These are phyloP conservation scores for Leccinum broughii DNA, from an alignment of 768 basidiomycete species.

Conservation along the genomic window DNA sequence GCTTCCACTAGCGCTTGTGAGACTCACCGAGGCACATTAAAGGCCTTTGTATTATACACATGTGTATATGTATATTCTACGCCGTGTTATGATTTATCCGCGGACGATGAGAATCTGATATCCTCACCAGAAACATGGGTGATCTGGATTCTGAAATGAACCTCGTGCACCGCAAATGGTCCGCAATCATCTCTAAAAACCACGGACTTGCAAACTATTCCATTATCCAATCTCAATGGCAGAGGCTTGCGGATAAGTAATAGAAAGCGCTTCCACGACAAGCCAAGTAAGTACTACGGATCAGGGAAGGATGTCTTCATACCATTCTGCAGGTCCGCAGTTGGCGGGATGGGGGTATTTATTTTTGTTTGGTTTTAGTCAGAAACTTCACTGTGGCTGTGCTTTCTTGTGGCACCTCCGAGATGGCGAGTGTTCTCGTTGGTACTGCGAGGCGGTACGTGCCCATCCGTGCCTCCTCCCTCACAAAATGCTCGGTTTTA, in stretches of 20 bases:
- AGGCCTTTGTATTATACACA: neutral
- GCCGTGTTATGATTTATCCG: neutral
- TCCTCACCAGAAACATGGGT: neutral
- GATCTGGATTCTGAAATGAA: neutral
- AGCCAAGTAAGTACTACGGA: neutral
- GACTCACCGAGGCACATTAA: neutral
- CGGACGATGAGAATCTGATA: neutral
- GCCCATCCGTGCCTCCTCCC: constrained; percentile 1
- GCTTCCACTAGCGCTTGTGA: neutral
- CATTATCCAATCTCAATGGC: neutral
- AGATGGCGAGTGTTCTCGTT: constrained; percentile 20
- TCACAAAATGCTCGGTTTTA: constrained; percentile 8
- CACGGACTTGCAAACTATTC: neutral
- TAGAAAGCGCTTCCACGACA: neutral
- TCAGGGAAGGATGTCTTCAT: neutral
- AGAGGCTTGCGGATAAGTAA: neutral
- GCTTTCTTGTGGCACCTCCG: neutral
- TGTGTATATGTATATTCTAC: neutral
- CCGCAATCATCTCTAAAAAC: neutral
- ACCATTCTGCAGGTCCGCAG: too few species aligned
- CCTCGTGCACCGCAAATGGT: neutral
- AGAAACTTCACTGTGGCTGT: neutral
- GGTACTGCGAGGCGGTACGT: constrained; percentile 13
- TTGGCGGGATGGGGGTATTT: constrained; percentile 8
- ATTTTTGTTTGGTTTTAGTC: constrained; percentile 6